Evolutionary conservation across 2,329 filamentous ascomycete species (phyloP).

Genomic region (Penicillium sp.): DNA sequence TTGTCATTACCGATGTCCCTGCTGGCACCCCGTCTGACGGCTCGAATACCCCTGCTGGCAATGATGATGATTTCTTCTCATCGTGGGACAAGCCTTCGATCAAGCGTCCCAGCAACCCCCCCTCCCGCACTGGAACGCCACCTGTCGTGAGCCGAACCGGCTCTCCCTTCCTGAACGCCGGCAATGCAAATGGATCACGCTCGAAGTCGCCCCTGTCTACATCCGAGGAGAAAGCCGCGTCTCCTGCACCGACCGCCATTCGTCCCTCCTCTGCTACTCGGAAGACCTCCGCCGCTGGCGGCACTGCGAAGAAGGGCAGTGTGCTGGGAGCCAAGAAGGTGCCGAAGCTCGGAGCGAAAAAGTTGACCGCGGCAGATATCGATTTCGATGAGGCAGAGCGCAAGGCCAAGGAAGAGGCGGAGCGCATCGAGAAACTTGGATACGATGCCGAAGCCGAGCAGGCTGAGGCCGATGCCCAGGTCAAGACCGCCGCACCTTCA

Average conservation of each 20-base stretch:
- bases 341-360: slow-evolving; percentile 85
- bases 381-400: slow-evolving; percentile 97
- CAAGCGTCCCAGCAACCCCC: slow-evolving; percentile 89
- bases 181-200: slow-evolving; percentile 66
- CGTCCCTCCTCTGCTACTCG: slow-evolving; percentile 75
- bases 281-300: slow-evolving; percentile 58
- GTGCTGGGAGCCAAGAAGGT: slow-evolving; percentile 82
- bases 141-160: slow-evolving; percentile 72
- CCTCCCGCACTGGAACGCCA: slow-evolving; percentile 84
- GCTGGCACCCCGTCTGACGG: slow-evolving; percentile 59
- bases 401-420: slow-evolving; percentile 94
- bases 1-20: slow-evolving; percentile 71
- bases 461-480: slow-evolving; percentile 39
- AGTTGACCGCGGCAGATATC: slow-evolving; percentile 68
- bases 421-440: slow-evolving; percentile 89
- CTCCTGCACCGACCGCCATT: slow-evolving; percentile 59
- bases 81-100: slow-evolving; percentile 98
- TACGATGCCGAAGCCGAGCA: slow-evolving; percentile 90
- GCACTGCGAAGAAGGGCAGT: slow-evolving; percentile 72
- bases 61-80: slow-evolving; percentile 95
- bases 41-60: slow-evolving; percentile 71
- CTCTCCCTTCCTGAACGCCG: slow-evolving; percentile 83
- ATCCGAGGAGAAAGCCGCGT: slow-evolving; percentile 49
- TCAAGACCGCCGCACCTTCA: slow-evolving; percentile 36
- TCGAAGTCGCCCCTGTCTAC: slow-evolving; percentile 74